A percentile compares a stretch with the other conserved stretches of the same genome.
phyloP scores from a whole-genome alignment of 768 basidiomycete species.

The Rhodotorula diobovata region DNA sequence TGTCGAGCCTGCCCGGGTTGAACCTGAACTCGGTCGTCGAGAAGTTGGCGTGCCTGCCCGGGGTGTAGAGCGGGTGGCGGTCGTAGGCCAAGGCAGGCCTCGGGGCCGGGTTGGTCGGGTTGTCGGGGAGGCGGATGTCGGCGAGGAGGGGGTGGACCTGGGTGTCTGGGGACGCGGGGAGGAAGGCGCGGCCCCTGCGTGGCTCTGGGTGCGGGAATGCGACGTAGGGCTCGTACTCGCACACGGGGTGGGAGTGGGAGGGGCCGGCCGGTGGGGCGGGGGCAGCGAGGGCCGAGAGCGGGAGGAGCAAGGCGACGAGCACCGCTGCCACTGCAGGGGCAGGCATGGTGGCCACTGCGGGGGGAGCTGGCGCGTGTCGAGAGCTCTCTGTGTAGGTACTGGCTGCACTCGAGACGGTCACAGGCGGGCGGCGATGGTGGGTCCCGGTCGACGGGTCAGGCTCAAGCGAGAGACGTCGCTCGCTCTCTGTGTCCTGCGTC shows the following conservation, averaged over 20 bases:
- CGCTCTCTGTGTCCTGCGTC: too few species aligned
- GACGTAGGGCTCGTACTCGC: slow-evolving; percentile 4
- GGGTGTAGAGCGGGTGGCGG: slow-evolving; percentile 10
- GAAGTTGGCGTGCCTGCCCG: neutral
- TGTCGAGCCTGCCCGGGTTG: neutral
- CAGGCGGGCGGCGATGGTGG: too few species aligned
- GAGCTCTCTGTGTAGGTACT: too few species aligned
- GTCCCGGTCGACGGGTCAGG: too few species aligned
- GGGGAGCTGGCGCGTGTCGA: too few species aligned
- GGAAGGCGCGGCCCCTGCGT: neutral
- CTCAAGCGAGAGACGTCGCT: too few species aligned
- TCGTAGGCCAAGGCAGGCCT: neutral
- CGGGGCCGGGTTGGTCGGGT: slow-evolving; percentile 8
- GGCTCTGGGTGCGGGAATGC: neutral
- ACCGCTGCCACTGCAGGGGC: too few species aligned
- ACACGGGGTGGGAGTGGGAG: too few species aligned
- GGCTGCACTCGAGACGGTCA: too few species aligned
- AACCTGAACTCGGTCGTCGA: neutral
- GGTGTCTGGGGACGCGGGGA: neutral
- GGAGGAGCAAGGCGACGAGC: neutral
- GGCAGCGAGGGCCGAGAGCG: neutral
- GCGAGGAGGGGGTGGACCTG: neutral
- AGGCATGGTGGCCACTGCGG: too few species aligned
- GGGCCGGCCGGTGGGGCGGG: neutral
- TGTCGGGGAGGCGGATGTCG: neutral